These are phyloP conservation scores for Sugiyamaella neomexicana DNA, from an alignment of 1,139 yeast genomes.

Conservation along the genomic window DNA sequence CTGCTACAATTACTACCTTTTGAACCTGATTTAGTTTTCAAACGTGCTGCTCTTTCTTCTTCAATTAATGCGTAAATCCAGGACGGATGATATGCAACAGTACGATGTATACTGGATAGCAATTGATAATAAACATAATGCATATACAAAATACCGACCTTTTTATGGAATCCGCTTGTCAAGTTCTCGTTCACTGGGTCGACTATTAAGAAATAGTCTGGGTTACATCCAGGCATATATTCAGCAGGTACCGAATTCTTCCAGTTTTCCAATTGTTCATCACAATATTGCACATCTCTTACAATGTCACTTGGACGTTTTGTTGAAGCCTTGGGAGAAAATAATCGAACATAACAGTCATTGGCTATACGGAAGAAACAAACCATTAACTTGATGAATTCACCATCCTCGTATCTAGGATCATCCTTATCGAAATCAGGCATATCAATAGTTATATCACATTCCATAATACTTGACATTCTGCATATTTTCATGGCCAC, in stretches of 20 bases:
- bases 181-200: constrained; percentile 7
- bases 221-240: constrained; percentile 31
- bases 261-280: constrained; percentile 38
- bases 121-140: constrained; percentile 33
- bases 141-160: constrained; percentile 22
- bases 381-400: constrained; percentile 21
- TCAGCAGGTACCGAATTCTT: constrained; percentile 34
- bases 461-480: constrained; percentile 55
- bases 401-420: constrained; percentile 12
- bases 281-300: constrained; percentile 35
- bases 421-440: constrained; percentile 23
- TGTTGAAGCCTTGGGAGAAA: constrained; percentile 37
- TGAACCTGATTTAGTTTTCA: background rate
- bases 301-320: constrained; percentile 34
- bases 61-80: constrained; percentile 29
- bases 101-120: constrained; percentile 32
- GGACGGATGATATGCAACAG: constrained; percentile 38
- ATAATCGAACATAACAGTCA: constrained; percentile 35
- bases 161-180: constrained; percentile 13
- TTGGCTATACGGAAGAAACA: constrained; percentile 31
- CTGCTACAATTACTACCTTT: constrained; percentile 1
- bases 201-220: constrained; percentile 4
- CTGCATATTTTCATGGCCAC: constrained; percentile 57
- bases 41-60: constrained; percentile 16
- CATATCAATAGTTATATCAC: constrained; percentile 41